Percentiles rank a stretch among this genome's conserved stretches.
Evolutionary conservation across 176 grass and related monocot species (phyloP).

Genomic region (Oryza longistaminata): DNA sequence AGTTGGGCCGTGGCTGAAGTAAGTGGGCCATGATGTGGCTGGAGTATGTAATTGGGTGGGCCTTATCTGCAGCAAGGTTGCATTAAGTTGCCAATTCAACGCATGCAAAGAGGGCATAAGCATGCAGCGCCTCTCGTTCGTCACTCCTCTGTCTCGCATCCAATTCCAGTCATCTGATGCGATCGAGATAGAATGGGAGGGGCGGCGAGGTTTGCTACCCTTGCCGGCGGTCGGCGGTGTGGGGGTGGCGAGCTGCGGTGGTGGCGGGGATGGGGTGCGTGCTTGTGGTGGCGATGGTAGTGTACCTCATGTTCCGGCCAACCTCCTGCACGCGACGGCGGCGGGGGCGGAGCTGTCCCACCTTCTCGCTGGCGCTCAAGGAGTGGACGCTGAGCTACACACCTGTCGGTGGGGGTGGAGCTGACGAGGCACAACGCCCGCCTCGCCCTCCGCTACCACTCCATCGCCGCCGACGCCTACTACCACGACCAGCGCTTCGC

Average conservation of each 20-base stretch:
- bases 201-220: not conserved
- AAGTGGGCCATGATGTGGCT: no score
- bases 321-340: conserved; percentile 30
- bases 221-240: conserved; percentile 34
- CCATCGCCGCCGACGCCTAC: conserved; percentile 20
- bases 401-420: conserved; percentile 8
- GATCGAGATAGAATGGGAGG: no score
- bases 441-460: conserved; percentile 42
- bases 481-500: conserved; percentile 42
- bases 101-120: no score
- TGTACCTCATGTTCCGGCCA: conserved; percentile 47
- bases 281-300: conserved; percentile 8
- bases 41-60: no score
- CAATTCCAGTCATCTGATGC: no score
- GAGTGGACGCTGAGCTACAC: conserved; percentile 44
- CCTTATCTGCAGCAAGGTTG: no score
- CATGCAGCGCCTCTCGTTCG: no score
- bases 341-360: conserved; percentile 21
- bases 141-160: no score
- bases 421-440: conserved; percentile 35
- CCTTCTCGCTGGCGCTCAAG: conserved; percentile 20
- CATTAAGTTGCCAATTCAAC: no score
- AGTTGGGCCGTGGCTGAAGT: no score
- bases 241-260: conserved; percentile 22
- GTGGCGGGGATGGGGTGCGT: conserved; percentile 25